A percentile compares a stretch with the other conserved stretches of the same genome.
Conservation (phyloP, 2,329 filamentous ascomycete genomes). For the Xylariaceae sp. region DNA sequence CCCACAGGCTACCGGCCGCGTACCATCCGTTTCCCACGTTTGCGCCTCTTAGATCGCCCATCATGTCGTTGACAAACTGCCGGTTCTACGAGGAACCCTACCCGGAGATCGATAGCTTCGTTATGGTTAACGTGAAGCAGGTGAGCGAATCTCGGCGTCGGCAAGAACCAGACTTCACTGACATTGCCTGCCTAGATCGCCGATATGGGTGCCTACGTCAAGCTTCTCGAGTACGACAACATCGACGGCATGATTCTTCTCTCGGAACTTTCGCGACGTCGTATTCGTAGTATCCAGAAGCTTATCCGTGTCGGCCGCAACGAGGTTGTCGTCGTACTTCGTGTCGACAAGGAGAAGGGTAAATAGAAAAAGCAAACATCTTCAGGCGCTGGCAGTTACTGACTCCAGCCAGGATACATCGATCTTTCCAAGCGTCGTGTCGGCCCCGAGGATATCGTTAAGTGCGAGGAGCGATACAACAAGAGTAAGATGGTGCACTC, state of each 20-base stretch:
- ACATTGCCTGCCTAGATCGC: conserved; percentile 61
- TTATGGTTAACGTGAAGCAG: conserved; percentile 99
- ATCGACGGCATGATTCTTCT: conserved; percentile 99
- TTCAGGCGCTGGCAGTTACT: conserved; percentile 18
- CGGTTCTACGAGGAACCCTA: conserved; percentile 98
- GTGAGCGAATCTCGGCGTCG: conserved; percentile 38
- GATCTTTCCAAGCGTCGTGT: conserved; percentile 98
- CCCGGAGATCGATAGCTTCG: conserved; percentile 97
- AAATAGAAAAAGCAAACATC: conserved; percentile 27
- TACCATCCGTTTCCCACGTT: conserved; percentile 16
- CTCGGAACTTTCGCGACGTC: conserved; percentile 92
- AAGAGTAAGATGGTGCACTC: conserved; percentile 99
- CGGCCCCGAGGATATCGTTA: conserved; percentile 93
- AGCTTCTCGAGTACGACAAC: conserved; percentile 98
- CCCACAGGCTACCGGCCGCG: conserved; percentile 23
- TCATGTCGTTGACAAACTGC: conserved; percentile 92
- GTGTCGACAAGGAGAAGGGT: conserved; percentile 99
- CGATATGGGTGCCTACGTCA: conserved; percentile 99
- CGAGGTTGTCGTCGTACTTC: conserved; percentile 95
- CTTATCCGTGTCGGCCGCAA: conserved; percentile 97
- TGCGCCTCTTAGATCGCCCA: conserved; percentile 43
- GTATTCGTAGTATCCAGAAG: conserved; percentile 98
- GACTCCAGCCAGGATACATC: conserved; percentile 67
- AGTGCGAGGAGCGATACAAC: conserved; percentile 99
- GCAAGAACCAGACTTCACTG: conserved; percentile 5